Base-by-base conservation (phyloP, 2,329 filamentous ascomycete genomes). In the Chrysosporium queenslandicum region DNA sequence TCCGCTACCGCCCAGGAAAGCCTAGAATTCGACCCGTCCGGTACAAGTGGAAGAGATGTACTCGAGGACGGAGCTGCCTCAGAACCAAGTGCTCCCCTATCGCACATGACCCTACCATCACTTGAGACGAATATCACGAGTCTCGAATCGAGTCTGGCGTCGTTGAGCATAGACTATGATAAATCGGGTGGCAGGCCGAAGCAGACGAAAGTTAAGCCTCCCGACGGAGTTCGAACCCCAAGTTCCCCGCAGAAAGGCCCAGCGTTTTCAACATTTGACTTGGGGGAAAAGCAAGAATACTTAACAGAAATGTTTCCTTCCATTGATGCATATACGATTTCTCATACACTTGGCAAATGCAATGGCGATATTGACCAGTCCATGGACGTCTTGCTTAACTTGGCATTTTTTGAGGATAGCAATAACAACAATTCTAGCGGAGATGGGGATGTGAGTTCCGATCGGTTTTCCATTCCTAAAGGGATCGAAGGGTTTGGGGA, bases 401-500 rank as follows among this genome's bases (percentile, higher is more conserved):
- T 87, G 12, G 81, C 86, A 18, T 88, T 84, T 62, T 81, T 96
- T 3, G 81, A 87, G 53, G 80, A 88, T 9, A 27, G 36, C 21
- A 20, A 21, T 7, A 30, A 32, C 12, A 21, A 37, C 14, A 18
- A 34, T 34, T 4, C 16, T n/a, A 14, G n/a, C 34, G 23, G 23
- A 16, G 18, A 20, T 12, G 16, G 74, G 0, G 78, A 78, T 0
- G 74, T 79, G 50, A 73, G 77, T 14, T 69, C 68, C 34, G 70
- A 74, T 43, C 70, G 67, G 30, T 66, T 71, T 16, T 61, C 71
- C 4, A 64, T 72, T 1, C 72, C 76, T 1, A 91, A 86, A 63
- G 87, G 89, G 0, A 74, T 96, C n/a, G 88, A 96, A 53, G 88
- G 80, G 0, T 95, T 95, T 63, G 81, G 80, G 20, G 75, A 80